These are phyloP conservation scores for Secale cereale DNA, from an alignment of 176 grass and related monocot species.

Conservation along the genomic window DNA sequence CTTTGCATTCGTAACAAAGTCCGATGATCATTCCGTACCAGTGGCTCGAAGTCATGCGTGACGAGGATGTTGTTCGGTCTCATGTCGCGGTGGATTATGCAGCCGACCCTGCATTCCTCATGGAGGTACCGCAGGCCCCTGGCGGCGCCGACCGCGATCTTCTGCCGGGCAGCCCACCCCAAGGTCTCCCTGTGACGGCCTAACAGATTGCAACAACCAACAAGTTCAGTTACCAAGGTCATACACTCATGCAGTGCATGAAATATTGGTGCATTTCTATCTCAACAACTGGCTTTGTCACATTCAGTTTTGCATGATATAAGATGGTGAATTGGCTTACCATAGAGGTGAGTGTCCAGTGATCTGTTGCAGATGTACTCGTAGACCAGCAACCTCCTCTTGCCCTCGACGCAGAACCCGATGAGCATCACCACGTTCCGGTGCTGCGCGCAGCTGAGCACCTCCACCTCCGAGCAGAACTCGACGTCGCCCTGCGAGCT, in stretches of 20 bases:
- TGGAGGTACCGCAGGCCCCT: conserved; percentile 90
- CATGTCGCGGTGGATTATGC: conserved; percentile 96
- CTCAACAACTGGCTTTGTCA: background rate
- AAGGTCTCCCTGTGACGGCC: conserved; percentile 59
- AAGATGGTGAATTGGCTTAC: conserved; percentile 35
- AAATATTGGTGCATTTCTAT: background rate
- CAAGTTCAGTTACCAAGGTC: background rate
- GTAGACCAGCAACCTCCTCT: conserved; percentile 83
- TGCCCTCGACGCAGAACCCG: conserved; percentile 94
- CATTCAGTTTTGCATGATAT: background rate
- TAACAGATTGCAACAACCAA: conserved; percentile 11
- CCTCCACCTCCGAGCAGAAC: conserved; percentile 97
- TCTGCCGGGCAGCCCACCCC: conserved; percentile 83
- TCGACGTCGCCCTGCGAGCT: conserved; percentile 82
- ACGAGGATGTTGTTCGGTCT: conserved; percentile 97
- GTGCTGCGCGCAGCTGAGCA: conserved; percentile 94
- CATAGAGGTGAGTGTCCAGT: conserved; percentile 87
- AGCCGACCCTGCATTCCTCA: conserved; percentile 93
- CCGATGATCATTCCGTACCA: conserved; percentile 44
- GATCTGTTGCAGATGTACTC: conserved; percentile 98
- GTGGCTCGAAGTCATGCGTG: conserved; percentile 93
- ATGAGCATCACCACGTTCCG: conserved; percentile 98
- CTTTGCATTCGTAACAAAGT: background rate
- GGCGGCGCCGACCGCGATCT: conserved; percentile 89
- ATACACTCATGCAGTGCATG: background rate